Conservation (phyloP, 108 stramenopile species). For the Skeletonema costatum region DNA sequence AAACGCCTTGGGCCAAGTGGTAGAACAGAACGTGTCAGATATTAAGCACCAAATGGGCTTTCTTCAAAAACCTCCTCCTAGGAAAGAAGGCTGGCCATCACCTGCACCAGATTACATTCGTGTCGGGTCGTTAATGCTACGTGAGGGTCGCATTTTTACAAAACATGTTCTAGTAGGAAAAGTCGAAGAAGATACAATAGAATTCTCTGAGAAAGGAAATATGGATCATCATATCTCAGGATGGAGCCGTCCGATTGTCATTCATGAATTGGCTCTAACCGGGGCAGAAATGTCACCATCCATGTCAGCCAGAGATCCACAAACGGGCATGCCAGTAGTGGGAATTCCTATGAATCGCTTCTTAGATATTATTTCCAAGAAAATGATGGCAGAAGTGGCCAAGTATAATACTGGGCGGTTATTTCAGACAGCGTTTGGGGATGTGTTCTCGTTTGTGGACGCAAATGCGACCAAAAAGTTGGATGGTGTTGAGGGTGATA, state of each 20-base stretch:
- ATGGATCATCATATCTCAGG: conserved; percentile 12
- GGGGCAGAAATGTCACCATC: conserved; percentile 45
- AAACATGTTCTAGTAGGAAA: conserved; percentile 36
- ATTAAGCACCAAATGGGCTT: conserved; percentile 36
- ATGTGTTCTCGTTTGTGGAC: conserved; percentile 44
- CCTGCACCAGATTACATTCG: conserved; percentile 31
- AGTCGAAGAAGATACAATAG: neutral
- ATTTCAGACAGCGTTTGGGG: conserved; percentile 48
- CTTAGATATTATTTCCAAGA: conserved; percentile 42
- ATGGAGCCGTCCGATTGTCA: conserved; percentile 41
- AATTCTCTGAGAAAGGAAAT: neutral
- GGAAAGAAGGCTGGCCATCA: conserved; percentile 35
- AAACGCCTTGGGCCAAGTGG: conserved; percentile 45
- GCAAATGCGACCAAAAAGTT: conserved; percentile 3
- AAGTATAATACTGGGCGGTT: conserved; percentile 49
- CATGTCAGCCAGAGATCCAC: conserved; percentile 37
- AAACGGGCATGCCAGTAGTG: conserved; percentile 39
- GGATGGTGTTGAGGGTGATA: neutral
- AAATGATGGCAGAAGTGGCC: conserved; percentile 42
- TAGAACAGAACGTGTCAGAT: conserved; percentile 49
- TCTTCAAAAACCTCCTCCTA: conserved; percentile 38
- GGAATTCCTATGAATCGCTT: conserved; percentile 43
- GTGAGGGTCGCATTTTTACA: conserved; percentile 46
- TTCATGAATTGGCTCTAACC: conserved; percentile 42
- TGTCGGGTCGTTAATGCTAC: conserved; percentile 37